Percentiles rank a stretch among this genome's conserved stretches.
These are phyloP conservation scores for Dendrobium huoshanense DNA, from an alignment of 106 monocot species.

Conservation along the genomic window DNA sequence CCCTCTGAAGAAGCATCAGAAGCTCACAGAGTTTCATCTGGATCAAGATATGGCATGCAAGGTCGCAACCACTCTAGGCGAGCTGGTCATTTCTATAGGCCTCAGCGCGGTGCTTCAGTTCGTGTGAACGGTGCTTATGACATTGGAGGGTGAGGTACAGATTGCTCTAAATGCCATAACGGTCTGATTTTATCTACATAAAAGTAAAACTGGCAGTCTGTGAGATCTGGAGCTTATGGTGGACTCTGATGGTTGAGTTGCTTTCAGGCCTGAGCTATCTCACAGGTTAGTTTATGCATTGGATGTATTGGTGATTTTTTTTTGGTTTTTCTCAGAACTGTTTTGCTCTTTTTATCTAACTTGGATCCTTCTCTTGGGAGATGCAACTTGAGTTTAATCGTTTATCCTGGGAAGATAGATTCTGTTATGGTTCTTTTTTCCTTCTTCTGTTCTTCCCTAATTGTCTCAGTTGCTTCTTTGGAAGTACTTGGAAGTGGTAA, in stretches of 20 bases:
- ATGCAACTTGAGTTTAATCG: too few species aligned
- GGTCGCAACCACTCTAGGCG: not conserved
- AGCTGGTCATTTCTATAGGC: conserved; percentile 1
- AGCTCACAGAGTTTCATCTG: not conserved
- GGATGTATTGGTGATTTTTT: conserved; percentile 1
- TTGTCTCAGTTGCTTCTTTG: too few species aligned
- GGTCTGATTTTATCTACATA: not conserved
- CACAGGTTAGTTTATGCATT: conserved; percentile 3
- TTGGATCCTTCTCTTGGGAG: not conserved
- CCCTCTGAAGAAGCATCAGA: not conserved
- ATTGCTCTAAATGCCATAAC: too few species aligned
- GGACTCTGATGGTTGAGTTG: not conserved
- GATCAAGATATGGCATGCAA: not conserved
- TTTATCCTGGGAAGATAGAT: too few species aligned
- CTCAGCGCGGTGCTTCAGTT: not conserved
- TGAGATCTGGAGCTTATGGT: not conserved
- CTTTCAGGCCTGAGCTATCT: not conserved
- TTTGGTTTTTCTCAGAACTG: not conserved
- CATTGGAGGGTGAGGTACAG: not conserved
- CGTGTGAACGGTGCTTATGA: not conserved
- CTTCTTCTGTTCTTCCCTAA: too few species aligned
- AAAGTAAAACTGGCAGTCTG: not conserved
- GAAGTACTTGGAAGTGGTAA: too few species aligned
- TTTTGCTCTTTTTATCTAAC: not conserved
- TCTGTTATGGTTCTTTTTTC: too few species aligned